Evolutionary conservation across 2,329 filamentous ascomycete species (phyloP), one percentile per base, ranked within the genome.

Genomic region (Macroventuria anomochaeta): DNA sequence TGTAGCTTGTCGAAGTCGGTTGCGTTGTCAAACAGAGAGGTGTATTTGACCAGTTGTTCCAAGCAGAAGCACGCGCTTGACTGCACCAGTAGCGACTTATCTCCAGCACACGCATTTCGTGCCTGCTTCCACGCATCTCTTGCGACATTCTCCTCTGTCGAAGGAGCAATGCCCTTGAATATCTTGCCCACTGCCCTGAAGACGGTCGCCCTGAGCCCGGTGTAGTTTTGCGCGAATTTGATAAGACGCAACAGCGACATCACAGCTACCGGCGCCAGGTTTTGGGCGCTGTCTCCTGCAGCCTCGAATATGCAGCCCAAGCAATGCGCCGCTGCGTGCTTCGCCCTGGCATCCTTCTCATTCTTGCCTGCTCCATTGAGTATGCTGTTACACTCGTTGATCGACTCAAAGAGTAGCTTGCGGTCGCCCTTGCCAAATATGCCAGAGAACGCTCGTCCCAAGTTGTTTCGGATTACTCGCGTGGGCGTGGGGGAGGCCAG

Each of bases 61-160:
- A 99, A 77, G 70, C 91, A 96, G 61, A 86, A 86, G 67, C 90
- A 96, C 7, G 91, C 89, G 51, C 86, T 85, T 13, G 88, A 83
- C 71, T 96, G 86, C 7, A 93, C 92, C 28, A 96, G 81, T 2
- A 86, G 82, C 3, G 91, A 90, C 75, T 95, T 97, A 74, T 99
- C 96, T 55, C 81, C 82, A 0, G 86, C 82, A 23, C 89, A 89
- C 63, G 89, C 83, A 73, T 83, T 91, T 58, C 95, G 87, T 21
- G 87, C 88, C 72, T 93, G 90, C 75, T 97, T 99, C 91, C 92
- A 97, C 13, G 96, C 85, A 72, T 97, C 93, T 68, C 92, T 86
- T n/a, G 90, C 90, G 31, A 93, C 81, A 48, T 79, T 81, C 74
- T 99, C 95, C 64, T 99, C 95, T 65, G 93, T 82, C 55, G 90